A percentile compares a stretch with the other conserved stretches of the same genome.
Evolutionary conservation across 345 rosid genomes (phyloP).

Genomic region (Anacardium occidentale): DNA sequence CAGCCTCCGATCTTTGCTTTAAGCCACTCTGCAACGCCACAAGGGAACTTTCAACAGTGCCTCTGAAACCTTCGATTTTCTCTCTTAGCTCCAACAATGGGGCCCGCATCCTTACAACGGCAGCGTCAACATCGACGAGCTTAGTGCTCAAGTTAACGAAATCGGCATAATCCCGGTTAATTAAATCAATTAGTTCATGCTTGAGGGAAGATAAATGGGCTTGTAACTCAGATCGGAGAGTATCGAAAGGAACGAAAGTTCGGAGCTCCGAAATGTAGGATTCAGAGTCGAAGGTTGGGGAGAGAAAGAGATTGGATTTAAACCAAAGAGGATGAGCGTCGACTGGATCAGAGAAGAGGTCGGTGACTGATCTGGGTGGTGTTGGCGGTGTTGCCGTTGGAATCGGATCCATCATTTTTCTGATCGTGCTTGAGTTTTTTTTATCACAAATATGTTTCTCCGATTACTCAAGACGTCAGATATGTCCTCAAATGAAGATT

Average conservation of each 20-base stretch:
- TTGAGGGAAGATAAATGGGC: slow-evolving; percentile 83
- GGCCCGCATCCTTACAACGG: slow-evolving; percentile 95
- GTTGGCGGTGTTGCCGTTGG: slow-evolving; percentile 24
- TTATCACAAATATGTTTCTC: neutral
- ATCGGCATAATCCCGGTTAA: slow-evolving; percentile 97
- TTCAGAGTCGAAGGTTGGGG: slow-evolving; percentile 79
- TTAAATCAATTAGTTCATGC: slow-evolving; percentile 91
- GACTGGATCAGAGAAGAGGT: slow-evolving; percentile 86
- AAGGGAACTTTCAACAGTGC: slow-evolving; percentile 66
- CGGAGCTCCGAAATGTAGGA: slow-evolving; percentile 92
- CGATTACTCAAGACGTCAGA: too few relatives aligned
- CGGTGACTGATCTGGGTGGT: slow-evolving; percentile 84
- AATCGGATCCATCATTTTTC: slow-evolving; percentile 54
- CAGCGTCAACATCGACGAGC: slow-evolving; percentile 91
- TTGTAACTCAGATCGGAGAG: slow-evolving; percentile 93
- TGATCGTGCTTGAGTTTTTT: neutral
- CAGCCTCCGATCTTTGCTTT: slow-evolving; percentile 93
- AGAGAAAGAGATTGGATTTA: slow-evolving; percentile 81
- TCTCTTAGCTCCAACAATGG: slow-evolving; percentile 86
- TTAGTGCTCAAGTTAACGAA: slow-evolving; percentile 93
- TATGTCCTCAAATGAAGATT: too few relatives aligned
- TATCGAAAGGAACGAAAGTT: slow-evolving; percentile 89
- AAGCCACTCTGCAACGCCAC: slow-evolving; percentile 68
- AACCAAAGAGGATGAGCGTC: slow-evolving; percentile 94
- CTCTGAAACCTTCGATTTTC: slow-evolving; percentile 80